Percentiles rank a stretch among this genome's conserved stretches.
Evolutionary conservation across 108 stramenopile species (phyloP).

Genomic region (Nitzschia sp.): DNA sequence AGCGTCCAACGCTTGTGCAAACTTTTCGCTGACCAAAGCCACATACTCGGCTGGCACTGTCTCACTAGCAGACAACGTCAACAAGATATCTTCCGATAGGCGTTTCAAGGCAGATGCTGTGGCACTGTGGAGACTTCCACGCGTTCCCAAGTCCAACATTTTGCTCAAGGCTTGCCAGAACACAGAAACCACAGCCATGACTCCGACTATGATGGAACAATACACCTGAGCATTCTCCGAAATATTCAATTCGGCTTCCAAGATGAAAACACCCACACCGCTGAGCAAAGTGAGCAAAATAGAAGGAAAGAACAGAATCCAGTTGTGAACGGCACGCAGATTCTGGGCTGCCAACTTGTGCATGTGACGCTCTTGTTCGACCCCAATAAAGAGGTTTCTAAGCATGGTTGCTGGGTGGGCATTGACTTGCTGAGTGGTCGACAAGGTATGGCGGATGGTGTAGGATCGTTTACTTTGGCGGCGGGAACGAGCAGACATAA

Average conservation of each 20-base stretch:
- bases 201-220: conserved; percentile 28
- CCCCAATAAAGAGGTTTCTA: conserved; percentile 34
- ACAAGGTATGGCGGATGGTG: conserved; percentile 25
- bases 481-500: conserved; percentile 20
- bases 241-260: conserved; percentile 26
- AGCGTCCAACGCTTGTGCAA: conserved; percentile 36
- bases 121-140: conserved; percentile 28
- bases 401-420: conserved; percentile 37
- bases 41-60: conserved; percentile 41
- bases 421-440: conserved; percentile 26
- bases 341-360: conserved; percentile 36
- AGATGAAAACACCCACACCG: conserved; percentile 34
- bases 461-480: conserved; percentile 20
- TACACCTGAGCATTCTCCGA: conserved; percentile 18
- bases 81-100: conserved; percentile 35
- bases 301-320: conserved; percentile 40
- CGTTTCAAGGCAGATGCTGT: conserved; percentile 32
- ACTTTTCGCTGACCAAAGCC: conserved; percentile 32
- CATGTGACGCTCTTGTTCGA: conserved; percentile 45
- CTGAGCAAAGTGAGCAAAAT: conserved; percentile 28
- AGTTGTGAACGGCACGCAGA: conserved; percentile 32
- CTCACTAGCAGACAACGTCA: conserved; percentile 34
- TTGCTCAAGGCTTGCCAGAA: conserved; percentile 44
- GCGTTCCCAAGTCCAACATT: conserved; percentile 37
- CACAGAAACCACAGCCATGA: conserved; percentile 30